phyloP scores from a whole-genome alignment of 2,329 filamentous ascomycete species.

The Remersonia thermophila region DNA sequence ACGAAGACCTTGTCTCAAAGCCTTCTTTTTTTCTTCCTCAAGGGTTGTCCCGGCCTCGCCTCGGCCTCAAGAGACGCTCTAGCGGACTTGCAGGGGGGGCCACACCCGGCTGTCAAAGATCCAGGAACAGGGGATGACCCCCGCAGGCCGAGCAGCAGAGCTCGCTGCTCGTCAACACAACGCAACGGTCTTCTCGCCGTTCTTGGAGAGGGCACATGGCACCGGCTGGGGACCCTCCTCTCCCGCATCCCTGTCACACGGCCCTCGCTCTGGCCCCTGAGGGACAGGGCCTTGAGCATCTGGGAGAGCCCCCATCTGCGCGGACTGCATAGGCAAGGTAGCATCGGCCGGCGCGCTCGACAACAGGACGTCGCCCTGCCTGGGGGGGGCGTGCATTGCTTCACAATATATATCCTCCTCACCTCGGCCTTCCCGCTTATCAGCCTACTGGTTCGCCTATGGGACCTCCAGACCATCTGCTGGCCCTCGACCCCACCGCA shows the following conservation, averaged over 20 bases:
- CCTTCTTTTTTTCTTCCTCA: conserved; percentile 7
- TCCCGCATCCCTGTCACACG: conserved; percentile 7
- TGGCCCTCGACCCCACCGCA: conserved; percentile 13
- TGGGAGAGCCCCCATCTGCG: conserved; percentile 9
- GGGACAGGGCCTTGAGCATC: conserved; percentile 8
- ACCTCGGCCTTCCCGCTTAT: conserved; percentile 16
- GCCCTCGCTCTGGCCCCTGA: conserved; percentile 7
- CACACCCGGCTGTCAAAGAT: too few relatives aligned
- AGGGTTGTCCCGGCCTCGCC: conserved; percentile 9
- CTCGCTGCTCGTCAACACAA: neutral
- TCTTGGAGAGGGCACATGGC: neutral
- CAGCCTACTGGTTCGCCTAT: conserved; percentile 16
- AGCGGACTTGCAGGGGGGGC: too few relatives aligned
- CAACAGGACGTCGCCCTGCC: conserved; percentile 1
- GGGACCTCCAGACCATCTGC: conserved; percentile 20
- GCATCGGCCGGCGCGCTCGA: too few relatives aligned
- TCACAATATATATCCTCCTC: conserved; percentile 22
- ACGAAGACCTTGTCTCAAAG: conserved; percentile 13
- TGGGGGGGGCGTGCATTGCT: conserved; percentile 13
- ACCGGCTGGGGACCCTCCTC: conserved; percentile 3
- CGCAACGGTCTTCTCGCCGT: neutral
- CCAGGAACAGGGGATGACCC: conserved; percentile 2
- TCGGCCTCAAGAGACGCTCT: conserved; percentile 10
- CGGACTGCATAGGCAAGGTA: conserved; percentile 4
- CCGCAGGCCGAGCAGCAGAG: neutral